Percentiles rank a stretch among this genome's conserved stretches.
Conservation (phyloP, 352 stramenopile species). For the Globisporangium alternatum region DNA sequence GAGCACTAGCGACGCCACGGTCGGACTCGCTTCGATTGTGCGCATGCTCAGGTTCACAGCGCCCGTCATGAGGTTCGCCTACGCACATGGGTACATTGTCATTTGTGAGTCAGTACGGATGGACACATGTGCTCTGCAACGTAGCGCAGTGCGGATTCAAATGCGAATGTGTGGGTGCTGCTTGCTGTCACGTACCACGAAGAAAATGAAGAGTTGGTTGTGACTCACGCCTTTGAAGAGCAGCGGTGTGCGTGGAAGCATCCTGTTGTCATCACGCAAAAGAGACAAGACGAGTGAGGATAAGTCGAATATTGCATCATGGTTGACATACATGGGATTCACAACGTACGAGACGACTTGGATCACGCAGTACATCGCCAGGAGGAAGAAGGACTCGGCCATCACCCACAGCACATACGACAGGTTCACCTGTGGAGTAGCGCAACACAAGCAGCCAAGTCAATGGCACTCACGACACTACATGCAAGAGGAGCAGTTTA, state of each 20-base stretch:
- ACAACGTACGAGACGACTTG: conserved; percentile 59
- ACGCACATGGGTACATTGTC: background rate
- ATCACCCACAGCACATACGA: conserved; percentile 80
- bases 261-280: conserved; percentile 26
- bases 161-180: no score
- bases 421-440: conserved; percentile 59
- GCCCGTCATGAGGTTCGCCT: conserved; percentile 80
- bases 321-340: background rate
- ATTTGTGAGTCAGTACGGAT: background rate
- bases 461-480: background rate
- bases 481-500: no score
- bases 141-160: no score
- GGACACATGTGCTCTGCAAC: background rate
- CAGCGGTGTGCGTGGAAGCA: conserved; percentile 59
- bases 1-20: conserved; percentile 42
- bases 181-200: conserved; percentile 41
- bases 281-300: background rate
- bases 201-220: conserved; percentile 85
- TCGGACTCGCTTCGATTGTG: conserved; percentile 61
- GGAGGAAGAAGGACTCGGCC: conserved; percentile 52
- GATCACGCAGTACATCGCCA: conserved; percentile 53
- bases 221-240: conserved; percentile 72
- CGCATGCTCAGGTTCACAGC: conserved; percentile 78
- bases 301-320: background rate
- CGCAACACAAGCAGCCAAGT: background rate